Evolutionary conservation across 73 alveolate species (phyloP).

Genomic region (Tetrahymena borealis): DNA sequence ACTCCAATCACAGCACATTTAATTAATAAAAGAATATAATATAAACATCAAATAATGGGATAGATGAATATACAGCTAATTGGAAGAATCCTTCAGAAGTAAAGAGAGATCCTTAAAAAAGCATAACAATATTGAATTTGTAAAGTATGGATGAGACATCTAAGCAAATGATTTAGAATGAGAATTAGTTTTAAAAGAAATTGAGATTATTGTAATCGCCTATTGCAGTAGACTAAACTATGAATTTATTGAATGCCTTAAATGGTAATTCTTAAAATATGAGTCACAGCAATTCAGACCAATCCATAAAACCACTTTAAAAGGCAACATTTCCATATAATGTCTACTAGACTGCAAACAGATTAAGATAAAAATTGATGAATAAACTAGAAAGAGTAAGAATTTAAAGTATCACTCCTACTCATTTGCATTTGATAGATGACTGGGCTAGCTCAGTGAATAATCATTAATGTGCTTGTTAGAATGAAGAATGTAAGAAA

Average conservation of each 20-base stretch:
- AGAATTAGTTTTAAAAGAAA: background rate
- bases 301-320: background rate
- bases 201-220: background rate
- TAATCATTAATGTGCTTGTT: background rate
- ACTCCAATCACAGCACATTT: too few species aligned
- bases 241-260: background rate
- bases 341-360: background rate
- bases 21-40: too few species aligned
- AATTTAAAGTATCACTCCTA: background rate
- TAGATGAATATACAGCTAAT: background rate
- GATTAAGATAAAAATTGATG: background rate
- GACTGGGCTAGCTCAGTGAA: background rate
- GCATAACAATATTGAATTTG: background rate
- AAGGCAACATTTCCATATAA: background rate
- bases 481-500: background rate
- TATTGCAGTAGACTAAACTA: background rate
- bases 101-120: background rate
- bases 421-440: background rate
- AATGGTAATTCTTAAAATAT: background rate
- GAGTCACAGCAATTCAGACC: background rate
- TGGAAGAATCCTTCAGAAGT: background rate
- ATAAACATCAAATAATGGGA: background rate
- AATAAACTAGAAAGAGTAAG: background rate
- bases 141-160: background rate
- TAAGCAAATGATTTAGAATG: background rate